A percentile compares a stretch with the other conserved stretches of the same genome.
Evolutionary conservation across 2,329 filamentous ascomycete genomes (phyloP).

Genomic region (Neofusicoccum sp.): DNA sequence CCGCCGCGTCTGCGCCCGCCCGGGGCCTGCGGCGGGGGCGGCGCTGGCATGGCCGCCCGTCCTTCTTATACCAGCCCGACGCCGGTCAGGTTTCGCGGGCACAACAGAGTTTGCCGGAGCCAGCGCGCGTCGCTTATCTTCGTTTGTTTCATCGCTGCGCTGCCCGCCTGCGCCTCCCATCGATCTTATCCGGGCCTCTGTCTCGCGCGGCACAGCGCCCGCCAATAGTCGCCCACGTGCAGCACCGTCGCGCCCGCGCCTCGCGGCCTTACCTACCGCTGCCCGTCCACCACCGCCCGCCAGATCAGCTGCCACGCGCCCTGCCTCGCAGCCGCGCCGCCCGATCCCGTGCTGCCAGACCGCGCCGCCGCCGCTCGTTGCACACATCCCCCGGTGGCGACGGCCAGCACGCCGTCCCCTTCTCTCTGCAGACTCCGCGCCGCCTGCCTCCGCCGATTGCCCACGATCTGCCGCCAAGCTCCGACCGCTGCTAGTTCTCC

Average conservation of each 20-base stretch:
- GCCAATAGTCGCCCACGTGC: conserved; percentile 11
- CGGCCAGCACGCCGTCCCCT: conserved; percentile 1
- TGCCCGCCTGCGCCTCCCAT: not conserved
- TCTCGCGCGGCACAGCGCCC: conserved; percentile 1
- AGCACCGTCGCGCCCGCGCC: conserved; percentile 1
- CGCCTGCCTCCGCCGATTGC: conserved; percentile 3
- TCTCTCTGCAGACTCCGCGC: conserved; percentile 7
- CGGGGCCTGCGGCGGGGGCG: not conserved
- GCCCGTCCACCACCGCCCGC: not conserved
- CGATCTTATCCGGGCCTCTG: not conserved
- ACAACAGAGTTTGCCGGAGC: not conserved
- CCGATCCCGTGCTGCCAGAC: conserved; percentile 12
- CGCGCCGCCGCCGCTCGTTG: not conserved
- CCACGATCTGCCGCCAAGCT: conserved; percentile 14
- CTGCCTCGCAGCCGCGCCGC: not conserved
- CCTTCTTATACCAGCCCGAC: conserved; percentile 14
- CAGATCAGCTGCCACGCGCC: conserved; percentile 15
- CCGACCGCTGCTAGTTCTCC: conserved; percentile 11
- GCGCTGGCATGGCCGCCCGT: not conserved
- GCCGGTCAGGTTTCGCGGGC: conserved; percentile 10
- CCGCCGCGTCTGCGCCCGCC: conserved; percentile 7
- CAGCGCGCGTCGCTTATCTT: conserved; percentile 1
- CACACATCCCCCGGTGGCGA: not conserved
- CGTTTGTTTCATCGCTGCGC: conserved; percentile 9
- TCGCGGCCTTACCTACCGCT: conserved; percentile 3